These are phyloP conservation scores for Xylariaceae sp. DNA, from an alignment of 2,329 filamentous ascomycete genomes.

Conservation along the genomic window DNA sequence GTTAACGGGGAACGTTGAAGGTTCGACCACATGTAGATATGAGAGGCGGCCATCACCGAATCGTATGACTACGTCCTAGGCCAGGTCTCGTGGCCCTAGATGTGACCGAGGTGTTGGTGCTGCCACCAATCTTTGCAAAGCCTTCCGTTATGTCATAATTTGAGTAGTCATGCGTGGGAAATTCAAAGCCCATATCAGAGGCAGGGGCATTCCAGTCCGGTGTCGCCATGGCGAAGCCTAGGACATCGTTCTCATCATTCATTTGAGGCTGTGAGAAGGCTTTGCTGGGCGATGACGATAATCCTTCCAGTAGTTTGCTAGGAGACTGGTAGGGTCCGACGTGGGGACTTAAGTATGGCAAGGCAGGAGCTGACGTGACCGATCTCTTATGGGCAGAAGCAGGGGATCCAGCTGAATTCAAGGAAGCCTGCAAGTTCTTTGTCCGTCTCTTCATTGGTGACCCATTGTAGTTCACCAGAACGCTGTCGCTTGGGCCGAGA, in stretches of 20 bases:
- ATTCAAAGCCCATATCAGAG: too few relatives aligned
- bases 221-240: constrained; percentile 31
- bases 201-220: constrained; percentile 36
- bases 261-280: constrained; percentile 42
- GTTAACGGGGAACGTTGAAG: too few relatives aligned
- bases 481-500: too few relatives aligned
- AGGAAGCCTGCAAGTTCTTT: too few relatives aligned
- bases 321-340: constrained; percentile 50
- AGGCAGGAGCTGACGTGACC: constrained; percentile 47
- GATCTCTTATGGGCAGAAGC: constrained; percentile 48
- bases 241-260: constrained; percentile 35
- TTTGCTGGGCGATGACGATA: constrained; percentile 54
- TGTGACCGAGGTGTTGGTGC: constrained; percentile 31
- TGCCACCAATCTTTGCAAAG: constrained; percentile 70
- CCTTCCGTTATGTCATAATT: constrained; percentile 65
- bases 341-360: constrained; percentile 47
- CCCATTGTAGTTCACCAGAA: too few relatives aligned
- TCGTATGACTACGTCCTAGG: constrained; percentile 38
- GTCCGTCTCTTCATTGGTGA: too few relatives aligned
- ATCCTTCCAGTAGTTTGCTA: constrained; percentile 54
- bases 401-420: too few relatives aligned
- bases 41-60: neutral
- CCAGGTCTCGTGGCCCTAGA: constrained; percentile 32
- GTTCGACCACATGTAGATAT: too few relatives aligned
- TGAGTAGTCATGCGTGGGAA: too few relatives aligned